A percentile compares a stretch with the other conserved stretches of the same genome.
phyloP scores from a whole-genome alignment of 78 protist species.

The Thecamonas trahens region DNA sequence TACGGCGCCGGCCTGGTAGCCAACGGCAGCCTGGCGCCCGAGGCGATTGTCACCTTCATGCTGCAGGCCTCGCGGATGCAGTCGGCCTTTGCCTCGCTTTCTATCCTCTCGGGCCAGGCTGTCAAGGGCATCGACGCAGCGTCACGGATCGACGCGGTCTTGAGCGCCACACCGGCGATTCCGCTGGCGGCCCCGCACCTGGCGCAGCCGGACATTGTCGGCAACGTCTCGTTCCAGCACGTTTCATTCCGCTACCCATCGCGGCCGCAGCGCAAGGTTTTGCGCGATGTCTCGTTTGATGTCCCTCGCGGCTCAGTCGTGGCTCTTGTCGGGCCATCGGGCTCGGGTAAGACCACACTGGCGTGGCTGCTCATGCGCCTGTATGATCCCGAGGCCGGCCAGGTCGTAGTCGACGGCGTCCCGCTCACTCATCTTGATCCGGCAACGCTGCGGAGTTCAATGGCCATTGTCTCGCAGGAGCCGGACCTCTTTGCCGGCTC shows the following conservation, averaged over 20 bases:
- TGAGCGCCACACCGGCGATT: too few relatives aligned
- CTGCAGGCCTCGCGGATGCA: background rate
- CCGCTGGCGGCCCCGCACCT: too few relatives aligned
- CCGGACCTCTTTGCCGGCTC: constrained; percentile 74
- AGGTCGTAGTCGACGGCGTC: constrained; percentile 26
- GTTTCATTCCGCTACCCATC: too few relatives aligned
- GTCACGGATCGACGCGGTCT: too few relatives aligned
- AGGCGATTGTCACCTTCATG: too few relatives aligned
- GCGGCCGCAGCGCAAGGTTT: too few relatives aligned
- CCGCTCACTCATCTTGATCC: background rate
- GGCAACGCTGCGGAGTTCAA: background rate
- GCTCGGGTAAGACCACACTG: constrained; percentile 69
- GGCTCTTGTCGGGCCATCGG: constrained; percentile 72
- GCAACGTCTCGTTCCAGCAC: too few relatives aligned
- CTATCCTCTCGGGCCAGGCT: background rate
- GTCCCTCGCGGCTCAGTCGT: too few relatives aligned
- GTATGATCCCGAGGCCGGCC: constrained; percentile 26
- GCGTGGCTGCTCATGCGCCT: constrained; percentile 24
- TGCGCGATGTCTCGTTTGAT: constrained; percentile 18
- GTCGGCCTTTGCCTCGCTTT: background rate
- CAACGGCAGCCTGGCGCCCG: too few relatives aligned
- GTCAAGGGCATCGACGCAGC: background rate
- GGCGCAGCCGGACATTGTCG: too few relatives aligned
- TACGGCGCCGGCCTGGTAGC: too few relatives aligned
- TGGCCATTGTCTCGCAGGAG: constrained; percentile 79